A percentile compares a stretch with the other conserved stretches of the same genome.
These are phyloP conservation scores for Ruellia speciosa DNA, from an alignment of 305 asterid species.

Conservation along the genomic window DNA sequence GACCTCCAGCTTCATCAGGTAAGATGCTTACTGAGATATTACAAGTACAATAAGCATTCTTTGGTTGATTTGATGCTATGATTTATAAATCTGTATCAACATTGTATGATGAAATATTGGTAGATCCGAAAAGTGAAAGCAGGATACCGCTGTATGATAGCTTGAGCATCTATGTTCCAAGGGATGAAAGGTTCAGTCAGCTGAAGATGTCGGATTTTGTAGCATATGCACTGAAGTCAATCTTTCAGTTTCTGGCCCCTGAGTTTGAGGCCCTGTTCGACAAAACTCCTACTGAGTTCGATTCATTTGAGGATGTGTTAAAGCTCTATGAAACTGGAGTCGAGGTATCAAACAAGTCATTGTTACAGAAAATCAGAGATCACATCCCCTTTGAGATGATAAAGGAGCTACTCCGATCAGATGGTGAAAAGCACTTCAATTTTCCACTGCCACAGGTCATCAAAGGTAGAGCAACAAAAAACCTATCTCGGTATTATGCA, in stretches of 20 bases:
- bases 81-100: constrained; percentile 3
- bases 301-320: constrained; percentile 55
- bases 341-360: constrained; percentile 31
- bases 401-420: constrained; percentile 51
- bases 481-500: background rate
- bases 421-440: constrained; percentile 50
- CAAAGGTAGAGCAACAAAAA: constrained; percentile 38
- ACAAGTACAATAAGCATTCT: constrained; percentile 3
- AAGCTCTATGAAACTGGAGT: constrained; percentile 46
- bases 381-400: constrained; percentile 47
- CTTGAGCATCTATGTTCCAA: constrained; percentile 64
- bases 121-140: constrained; percentile 67
- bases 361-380: constrained; percentile 33
- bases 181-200: constrained; percentile 74
- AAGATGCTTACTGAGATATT: constrained; percentile 5
- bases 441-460: constrained; percentile 72
- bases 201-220: constrained; percentile 68
- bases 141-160: constrained; percentile 39
- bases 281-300: constrained; percentile 52
- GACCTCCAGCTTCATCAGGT: constrained; percentile 47
- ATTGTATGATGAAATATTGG: constrained; percentile 3
- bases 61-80: constrained; percentile 1
- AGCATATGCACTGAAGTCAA: constrained; percentile 57
- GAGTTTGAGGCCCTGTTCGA: constrained; percentile 48
- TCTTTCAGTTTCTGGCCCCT: constrained; percentile 55